Conservation (phyloP, 345 rosid genomes). For the Noccaea caerulescens region DNA sequence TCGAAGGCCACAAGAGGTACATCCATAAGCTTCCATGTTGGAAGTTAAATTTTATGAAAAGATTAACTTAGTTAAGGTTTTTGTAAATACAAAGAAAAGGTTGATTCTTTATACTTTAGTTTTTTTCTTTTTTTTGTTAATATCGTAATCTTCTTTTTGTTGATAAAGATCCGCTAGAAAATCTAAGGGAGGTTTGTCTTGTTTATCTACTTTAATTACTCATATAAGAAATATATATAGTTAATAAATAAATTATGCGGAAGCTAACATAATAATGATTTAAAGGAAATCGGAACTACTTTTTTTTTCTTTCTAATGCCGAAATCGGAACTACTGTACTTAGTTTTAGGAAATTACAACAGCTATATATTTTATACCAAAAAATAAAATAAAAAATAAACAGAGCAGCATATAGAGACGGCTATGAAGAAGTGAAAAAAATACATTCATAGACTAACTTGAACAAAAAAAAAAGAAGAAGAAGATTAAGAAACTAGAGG, state of each 20-base stretch:
- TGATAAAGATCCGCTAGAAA: background rate
- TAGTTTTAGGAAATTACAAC: too few relatives aligned
- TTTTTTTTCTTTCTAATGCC: too few relatives aligned
- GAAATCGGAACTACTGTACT: too few relatives aligned
- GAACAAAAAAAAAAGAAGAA: background rate
- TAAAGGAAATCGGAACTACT: too few relatives aligned
- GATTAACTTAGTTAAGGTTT: background rate
- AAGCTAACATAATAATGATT: too few relatives aligned
- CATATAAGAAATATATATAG: too few relatives aligned
- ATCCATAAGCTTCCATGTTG: conserved; percentile 3
- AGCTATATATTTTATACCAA: too few relatives aligned
- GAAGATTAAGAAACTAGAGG: background rate
- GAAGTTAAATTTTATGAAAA: background rate
- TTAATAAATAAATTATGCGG: too few relatives aligned
- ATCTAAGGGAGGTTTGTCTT: background rate
- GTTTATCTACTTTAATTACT: background rate
- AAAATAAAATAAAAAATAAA: too few relatives aligned
- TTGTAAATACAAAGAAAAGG: background rate
- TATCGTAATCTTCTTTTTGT: background rate
- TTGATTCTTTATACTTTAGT: background rate
- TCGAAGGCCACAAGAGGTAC: conserved; percentile 28
- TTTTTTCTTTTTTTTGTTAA: background rate
- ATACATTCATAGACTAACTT: background rate
- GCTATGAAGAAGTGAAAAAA: too few relatives aligned
- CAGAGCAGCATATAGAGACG: too few relatives aligned